A percentile compares a stretch with the other conserved stretches of the same genome.
Evolutionary conservation across 2,329 filamentous ascomycete genomes (phyloP).

Genomic region (Penicillium rolfsii): DNA sequence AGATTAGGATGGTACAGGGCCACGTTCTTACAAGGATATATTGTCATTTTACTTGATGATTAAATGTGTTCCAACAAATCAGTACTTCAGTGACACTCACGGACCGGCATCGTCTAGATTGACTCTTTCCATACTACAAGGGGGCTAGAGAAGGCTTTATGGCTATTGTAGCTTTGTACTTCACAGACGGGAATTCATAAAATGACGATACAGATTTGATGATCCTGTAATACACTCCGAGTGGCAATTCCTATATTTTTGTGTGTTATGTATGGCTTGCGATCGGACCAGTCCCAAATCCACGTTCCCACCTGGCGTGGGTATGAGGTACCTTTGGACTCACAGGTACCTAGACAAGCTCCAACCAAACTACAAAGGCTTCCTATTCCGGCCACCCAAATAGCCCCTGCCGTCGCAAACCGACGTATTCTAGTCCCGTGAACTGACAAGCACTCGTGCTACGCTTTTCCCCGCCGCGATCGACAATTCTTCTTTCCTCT

Average conservation of each 20-base stretch:
- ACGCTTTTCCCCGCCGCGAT: not conserved
- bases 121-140: not conserved
- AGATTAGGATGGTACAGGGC: not conserved
- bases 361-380: not conserved
- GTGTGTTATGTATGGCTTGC: no score
- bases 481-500: not conserved
- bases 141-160: not conserved
- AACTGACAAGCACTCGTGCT: not conserved
- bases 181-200: no score
- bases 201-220: no score
- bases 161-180: not conserved
- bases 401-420: not conserved
- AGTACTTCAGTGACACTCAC: not conserved
- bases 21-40: not conserved
- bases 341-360: not conserved
- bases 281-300: not conserved
- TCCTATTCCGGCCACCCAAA: not conserved
- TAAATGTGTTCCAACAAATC: not conserved
- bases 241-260: no score
- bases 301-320: not conserved
- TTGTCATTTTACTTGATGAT: not conserved
- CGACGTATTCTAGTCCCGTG: not conserved
- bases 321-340: constrained; percentile 3
- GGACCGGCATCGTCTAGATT: not conserved
- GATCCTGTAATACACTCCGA: no score